Evolutionary conservation across 768 basidiomycete genomes (phyloP), one percentile per base, ranked within the genome.

Genomic region (Daedalea quercina): DNA sequence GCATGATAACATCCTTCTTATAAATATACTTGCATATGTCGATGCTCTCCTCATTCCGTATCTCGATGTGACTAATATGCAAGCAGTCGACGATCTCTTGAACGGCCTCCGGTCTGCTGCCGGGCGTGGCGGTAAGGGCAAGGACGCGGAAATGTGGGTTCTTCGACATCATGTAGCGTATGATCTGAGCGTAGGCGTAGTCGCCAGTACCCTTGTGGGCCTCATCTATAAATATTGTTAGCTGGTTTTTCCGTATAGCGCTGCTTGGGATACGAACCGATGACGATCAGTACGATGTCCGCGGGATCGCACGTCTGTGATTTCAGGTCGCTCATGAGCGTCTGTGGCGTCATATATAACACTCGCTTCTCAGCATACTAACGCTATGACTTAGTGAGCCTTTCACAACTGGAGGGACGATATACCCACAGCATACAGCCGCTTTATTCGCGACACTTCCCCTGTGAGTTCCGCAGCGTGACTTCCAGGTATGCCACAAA

Each of bases 291-390:
- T 25, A 95, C 76, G 23, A 99, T 86, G 61, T 93, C 87, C 28
- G 73, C 67, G 0, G 84, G 76, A 61, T 98, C 90, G 60, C 92
- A 87, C 25, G 75, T 81, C 37, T 84, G 85, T 1, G 75, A 78
- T 7, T 69, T 70, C 20, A 98, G 72, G 64, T 99, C 96, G 55
- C 95, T 95, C 54, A 88, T 74, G 22, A 98, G 76, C 0, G 95
- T 97, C 65, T 98, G 96, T 0, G 94, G 93, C 0, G 94, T 97
- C 84, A 94, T 93, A 64, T 91, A 97, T 64, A 95, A 93, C 20
- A 96, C 82, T 0, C 92, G 76, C 63, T 90, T 92, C 60, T 85
- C 78, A 54, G 74, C 69, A 88, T 89, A 93, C 90, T 93, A 42
- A 1, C 12, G 31, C 28, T 13, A 51, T 19, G n/a, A 4, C 15